Evolutionary conservation across 495 filamentous ascomycete species (phyloP).

Genomic region (Penicillium goetzii): DNA sequence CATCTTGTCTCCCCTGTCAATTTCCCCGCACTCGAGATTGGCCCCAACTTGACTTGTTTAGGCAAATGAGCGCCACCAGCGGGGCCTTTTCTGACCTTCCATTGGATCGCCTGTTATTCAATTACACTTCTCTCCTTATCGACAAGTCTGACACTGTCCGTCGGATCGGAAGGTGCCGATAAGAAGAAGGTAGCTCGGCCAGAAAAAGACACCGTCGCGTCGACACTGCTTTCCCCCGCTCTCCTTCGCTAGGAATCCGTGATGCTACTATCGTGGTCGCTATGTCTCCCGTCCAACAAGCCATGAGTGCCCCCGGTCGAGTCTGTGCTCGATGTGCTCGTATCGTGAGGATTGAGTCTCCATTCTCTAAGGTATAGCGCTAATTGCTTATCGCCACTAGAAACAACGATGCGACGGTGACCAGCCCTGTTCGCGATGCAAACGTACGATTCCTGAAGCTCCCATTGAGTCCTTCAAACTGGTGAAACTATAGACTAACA

Average conservation of each 20-base stretch:
- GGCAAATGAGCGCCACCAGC: neutral
- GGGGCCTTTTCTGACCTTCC: neutral
- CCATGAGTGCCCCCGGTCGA: constrained; percentile 21
- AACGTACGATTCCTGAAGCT: constrained; percentile 19
- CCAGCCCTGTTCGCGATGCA: constrained; percentile 33
- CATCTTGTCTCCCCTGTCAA: neutral
- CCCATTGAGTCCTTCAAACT: neutral
- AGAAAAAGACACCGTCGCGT: constrained; percentile 19
- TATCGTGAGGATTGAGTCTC: constrained; percentile 22
- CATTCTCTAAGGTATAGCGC: neutral
- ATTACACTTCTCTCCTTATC: constrained; percentile 10
- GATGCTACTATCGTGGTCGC: neutral
- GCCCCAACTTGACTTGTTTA: neutral
- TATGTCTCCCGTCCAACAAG: neutral
- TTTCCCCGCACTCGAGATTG: neutral
- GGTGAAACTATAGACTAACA: neutral
- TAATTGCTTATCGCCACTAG: constrained; percentile 19
- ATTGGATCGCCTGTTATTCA: neutral
- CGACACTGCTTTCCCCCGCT: neutral
- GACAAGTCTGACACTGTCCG: neutral
- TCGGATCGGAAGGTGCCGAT: constrained; percentile 27
- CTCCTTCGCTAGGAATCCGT: too few species aligned
- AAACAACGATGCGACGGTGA: constrained; percentile 40
- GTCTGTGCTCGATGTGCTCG: constrained; percentile 38
- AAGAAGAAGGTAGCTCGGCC: neutral